phyloP scores from a whole-genome alignment of 371 early-diverging fungal genomes.

The Chytridium lagenaria region DNA sequence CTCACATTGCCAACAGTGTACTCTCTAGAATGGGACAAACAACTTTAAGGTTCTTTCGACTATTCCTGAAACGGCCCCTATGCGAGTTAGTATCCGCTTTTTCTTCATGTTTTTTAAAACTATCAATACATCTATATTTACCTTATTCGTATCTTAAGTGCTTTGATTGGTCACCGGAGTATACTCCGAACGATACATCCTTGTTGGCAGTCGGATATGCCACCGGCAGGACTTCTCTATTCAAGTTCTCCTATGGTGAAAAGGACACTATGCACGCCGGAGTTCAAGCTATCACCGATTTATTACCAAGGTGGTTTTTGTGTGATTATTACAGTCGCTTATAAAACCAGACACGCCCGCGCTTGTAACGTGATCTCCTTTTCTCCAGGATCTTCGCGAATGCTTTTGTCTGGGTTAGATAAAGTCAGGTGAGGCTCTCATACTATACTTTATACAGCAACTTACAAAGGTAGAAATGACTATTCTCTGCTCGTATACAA shows the following conservation, averaged over 20 bases:
- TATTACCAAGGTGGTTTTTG: conserved; percentile 38
- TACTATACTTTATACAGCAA: background rate
- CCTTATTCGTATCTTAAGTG: conserved; percentile 22
- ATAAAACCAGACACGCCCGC: conserved; percentile 43
- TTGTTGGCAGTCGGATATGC: conserved; percentile 74
- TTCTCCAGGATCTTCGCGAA: conserved; percentile 63
- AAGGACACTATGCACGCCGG: conserved; percentile 30
- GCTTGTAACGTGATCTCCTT: conserved; percentile 79
- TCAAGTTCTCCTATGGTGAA: conserved; percentile 8
- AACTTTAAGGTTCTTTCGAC: background rate
- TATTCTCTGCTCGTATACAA: conserved; percentile 80
- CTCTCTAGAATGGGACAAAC: background rate
- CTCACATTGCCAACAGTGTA: background rate
- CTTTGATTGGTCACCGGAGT: conserved; percentile 25
- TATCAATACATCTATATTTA: too few relatives aligned
- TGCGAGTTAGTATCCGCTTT: background rate
- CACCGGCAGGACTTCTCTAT: conserved; percentile 71
- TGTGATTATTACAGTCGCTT: conserved; percentile 24
- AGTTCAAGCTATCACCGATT: conserved; percentile 40
- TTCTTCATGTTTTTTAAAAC: too few relatives aligned
- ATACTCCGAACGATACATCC: background rate
- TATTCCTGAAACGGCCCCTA: conserved; percentile 9
- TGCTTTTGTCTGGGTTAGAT: conserved; percentile 74
- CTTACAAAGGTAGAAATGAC: conserved; percentile 59
- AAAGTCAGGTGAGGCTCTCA: conserved; percentile 56